Evolutionary conservation across 1,284 basidiomycete genomes (phyloP).

Genomic region (Austroboletus niveus): DNA sequence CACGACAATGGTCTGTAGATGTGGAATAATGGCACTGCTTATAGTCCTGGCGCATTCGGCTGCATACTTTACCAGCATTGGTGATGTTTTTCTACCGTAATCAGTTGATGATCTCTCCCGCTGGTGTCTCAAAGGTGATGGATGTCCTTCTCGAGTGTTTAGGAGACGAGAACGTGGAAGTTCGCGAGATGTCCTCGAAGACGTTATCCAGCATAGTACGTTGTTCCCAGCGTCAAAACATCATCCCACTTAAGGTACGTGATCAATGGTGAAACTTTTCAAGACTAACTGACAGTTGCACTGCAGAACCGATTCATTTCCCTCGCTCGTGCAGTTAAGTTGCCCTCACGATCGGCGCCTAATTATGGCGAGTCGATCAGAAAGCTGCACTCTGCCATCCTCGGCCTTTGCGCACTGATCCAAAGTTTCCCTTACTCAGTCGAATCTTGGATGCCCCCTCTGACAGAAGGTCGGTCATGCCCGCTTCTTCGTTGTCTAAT

Average conservation of each 20-base stretch:
- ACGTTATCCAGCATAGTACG: constrained; percentile 88
- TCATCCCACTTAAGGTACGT: constrained; percentile 78
- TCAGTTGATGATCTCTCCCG: constrained; percentile 70
- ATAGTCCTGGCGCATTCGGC: constrained; percentile 78
- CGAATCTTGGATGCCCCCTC: constrained; percentile 73
- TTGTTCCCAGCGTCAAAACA: constrained; percentile 89
- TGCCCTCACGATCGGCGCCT: constrained; percentile 73
- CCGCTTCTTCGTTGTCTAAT: not conserved
- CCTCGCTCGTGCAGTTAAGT: constrained; percentile 57
- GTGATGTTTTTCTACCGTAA: constrained; percentile 88
- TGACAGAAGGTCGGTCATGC: constrained; percentile 61
- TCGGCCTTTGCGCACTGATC: constrained; percentile 85
- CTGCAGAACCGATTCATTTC: constrained; percentile 75
- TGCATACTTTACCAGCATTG: constrained; percentile 70
- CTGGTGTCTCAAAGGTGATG: constrained; percentile 68
- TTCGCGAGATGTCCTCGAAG: constrained; percentile 90
- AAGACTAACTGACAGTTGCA: constrained; percentile 1
- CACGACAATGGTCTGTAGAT: not conserved
- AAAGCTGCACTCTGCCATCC: constrained; percentile 83
- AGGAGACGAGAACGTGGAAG: constrained; percentile 90
- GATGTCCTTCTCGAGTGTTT: constrained; percentile 82
- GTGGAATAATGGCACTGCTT: constrained; percentile 8
- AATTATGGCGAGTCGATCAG: constrained; percentile 75
- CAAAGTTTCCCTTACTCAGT: constrained; percentile 80
- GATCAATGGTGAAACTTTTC: not conserved